These are phyloP conservation scores for Lithospermum erythrorhizon DNA, from an alignment of 257 asterid species.

Conservation along the genomic window DNA sequence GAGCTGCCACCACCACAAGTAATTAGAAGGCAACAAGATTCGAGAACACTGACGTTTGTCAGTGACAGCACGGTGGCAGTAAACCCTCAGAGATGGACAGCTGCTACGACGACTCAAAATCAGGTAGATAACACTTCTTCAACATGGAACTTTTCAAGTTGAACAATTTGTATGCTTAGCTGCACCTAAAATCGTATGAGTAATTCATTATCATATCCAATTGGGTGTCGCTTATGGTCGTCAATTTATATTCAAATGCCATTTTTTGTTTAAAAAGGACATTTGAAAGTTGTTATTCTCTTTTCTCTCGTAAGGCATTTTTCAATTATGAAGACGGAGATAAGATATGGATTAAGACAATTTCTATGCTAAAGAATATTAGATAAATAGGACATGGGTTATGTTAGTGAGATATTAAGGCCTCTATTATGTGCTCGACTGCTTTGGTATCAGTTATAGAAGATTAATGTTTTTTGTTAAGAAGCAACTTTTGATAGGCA, in stretches of 20 bases:
- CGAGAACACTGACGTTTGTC: constrained; percentile 55
- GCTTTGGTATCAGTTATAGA: neutral
- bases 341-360: neutral
- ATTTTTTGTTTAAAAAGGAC: too few relatives aligned
- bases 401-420: neutral
- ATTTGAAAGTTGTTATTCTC: too few relatives aligned
- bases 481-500: neutral
- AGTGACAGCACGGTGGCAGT: constrained; percentile 39
- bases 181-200: constrained; percentile 2
- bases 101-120: constrained; percentile 51
- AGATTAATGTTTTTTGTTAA: neutral
- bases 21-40: constrained; percentile 36
- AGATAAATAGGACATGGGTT: neutral
- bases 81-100: constrained; percentile 55
- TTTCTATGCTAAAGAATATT: neutral
- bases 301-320: too few relatives aligned
- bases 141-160: neutral
- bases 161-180: neutral
- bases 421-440: neutral
- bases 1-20: constrained; percentile 64
- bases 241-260: too few relatives aligned
- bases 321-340: neutral
- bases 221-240: too few relatives aligned
- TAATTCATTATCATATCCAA: neutral
- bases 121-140: constrained; percentile 40